Evolutionary conservation across 768 basidiomycete species (phyloP).

Genomic region (Suillus lakei): DNA sequence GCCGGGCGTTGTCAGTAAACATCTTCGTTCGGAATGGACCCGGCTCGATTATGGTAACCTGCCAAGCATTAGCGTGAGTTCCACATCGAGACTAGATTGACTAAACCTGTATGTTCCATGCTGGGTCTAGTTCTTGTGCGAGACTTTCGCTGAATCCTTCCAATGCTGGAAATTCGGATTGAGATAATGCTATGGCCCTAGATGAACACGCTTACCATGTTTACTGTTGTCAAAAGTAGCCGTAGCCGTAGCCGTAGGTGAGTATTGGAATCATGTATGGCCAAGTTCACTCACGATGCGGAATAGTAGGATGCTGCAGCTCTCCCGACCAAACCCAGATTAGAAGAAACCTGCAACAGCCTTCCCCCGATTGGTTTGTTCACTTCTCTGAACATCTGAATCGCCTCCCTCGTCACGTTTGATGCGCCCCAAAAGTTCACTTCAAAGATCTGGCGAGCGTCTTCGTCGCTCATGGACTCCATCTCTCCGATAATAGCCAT

Average conservation of each 20-base stretch:
- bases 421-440: conserved; percentile 40
- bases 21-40: conserved; percentile 21
- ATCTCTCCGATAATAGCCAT: conserved; percentile 31
- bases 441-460: conserved; percentile 42
- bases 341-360: conserved; percentile 40
- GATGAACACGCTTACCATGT: conserved; percentile 1
- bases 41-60: conserved; percentile 12
- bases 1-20: background rate
- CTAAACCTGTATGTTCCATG: conserved; percentile 35
- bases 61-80: background rate
- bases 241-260: no score
- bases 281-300: conserved; percentile 25
- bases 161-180: conserved; percentile 21
- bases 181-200: background rate
- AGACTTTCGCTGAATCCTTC: conserved; percentile 34
- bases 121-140: conserved; percentile 27
- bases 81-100: background rate
- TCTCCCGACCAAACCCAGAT: conserved; percentile 18
- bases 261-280: background rate
- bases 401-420: conserved; percentile 35
- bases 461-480: conserved; percentile 37
- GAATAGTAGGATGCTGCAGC: conserved; percentile 26
- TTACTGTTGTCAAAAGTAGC: conserved; percentile 11
- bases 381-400: conserved; percentile 41
- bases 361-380: conserved; percentile 41